Percentiles rank a stretch among this genome's conserved stretches.
phyloP scores from a whole-genome alignment of 345 rosid species.

The Dipteronia sinensis region DNA sequence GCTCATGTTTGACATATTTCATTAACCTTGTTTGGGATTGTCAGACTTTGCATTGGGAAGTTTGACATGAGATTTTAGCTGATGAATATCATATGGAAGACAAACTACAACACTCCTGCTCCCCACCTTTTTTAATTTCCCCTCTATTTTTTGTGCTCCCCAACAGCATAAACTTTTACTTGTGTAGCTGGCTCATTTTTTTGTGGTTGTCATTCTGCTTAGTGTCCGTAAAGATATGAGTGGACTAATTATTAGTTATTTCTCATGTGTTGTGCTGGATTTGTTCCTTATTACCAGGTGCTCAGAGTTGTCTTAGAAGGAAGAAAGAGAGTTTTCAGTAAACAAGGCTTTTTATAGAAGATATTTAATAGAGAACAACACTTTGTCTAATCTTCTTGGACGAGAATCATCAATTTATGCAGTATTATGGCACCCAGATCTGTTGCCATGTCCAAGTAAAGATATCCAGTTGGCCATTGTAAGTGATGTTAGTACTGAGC shows the following conservation, averaged over 20 bases:
- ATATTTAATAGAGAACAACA: constrained; percentile 72
- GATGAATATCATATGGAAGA: no score
- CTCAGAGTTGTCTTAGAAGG: constrained; percentile 91
- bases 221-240: neutral
- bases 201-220: constrained; percentile 5
- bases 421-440: constrained; percentile 83
- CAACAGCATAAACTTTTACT: neutral
- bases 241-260: constrained; percentile 9
- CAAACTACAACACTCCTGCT: no score
- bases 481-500: no score
- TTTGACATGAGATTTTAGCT: neutral
- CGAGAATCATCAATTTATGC: constrained; percentile 47
- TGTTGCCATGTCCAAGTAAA: constrained; percentile 61
- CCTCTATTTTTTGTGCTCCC: no score
- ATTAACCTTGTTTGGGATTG: neutral
- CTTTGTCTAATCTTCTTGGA: constrained; percentile 50
- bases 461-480: constrained; percentile 44
- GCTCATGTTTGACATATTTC: neutral
- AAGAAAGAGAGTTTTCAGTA: constrained; percentile 85
- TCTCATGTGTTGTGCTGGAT: constrained; percentile 26
- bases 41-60: neutral
- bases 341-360: constrained; percentile 92
- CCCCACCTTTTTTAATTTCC: neutral
- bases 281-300: constrained; percentile 87
- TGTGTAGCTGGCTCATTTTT: neutral